Evolutionary conservation across 2,329 filamentous ascomycete genomes (phyloP).

Genomic region (Pyrenophora tritici-repentis): DNA sequence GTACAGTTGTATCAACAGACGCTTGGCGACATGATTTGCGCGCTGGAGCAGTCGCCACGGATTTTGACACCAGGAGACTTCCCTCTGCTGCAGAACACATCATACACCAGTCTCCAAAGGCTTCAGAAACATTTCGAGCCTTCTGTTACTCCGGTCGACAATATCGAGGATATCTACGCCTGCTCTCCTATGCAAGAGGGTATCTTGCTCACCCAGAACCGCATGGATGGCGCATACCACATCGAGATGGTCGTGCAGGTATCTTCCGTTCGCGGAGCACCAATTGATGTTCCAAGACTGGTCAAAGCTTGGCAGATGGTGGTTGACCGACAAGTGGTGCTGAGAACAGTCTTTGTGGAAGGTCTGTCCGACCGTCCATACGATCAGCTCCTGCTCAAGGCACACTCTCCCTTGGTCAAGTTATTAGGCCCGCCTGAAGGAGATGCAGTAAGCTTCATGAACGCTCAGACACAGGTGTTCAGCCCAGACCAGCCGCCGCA

Average conservation of each 20-base stretch:
- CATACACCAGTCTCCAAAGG: constrained; percentile 13
- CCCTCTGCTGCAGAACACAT: constrained; percentile 14
- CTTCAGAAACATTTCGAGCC: constrained; percentile 12
- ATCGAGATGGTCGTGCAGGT: neutral
- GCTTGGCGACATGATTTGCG: constrained; percentile 16
- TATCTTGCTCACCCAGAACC: constrained; percentile 7
- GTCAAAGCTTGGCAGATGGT: constrained; percentile 20
- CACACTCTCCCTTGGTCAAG: neutral
- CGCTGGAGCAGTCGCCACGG: constrained; percentile 8
- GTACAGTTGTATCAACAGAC: constrained; percentile 17
- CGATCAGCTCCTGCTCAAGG: constrained; percentile 21
- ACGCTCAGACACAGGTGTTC: neutral
- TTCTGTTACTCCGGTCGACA: constrained; percentile 3
- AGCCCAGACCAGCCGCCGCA: constrained; percentile 13
- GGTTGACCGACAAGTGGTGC: constrained; percentile 16
- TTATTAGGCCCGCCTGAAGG: neutral
- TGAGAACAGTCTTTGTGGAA: constrained; percentile 23
- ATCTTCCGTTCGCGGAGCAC: neutral
- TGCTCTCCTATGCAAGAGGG: constrained; percentile 19
- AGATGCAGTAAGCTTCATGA: neutral
- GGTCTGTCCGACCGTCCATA: constrained; percentile 17
- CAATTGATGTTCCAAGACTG: constrained; percentile 9
- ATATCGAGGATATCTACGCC: constrained; percentile 20
- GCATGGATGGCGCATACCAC: neutral
- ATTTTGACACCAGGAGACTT: constrained; percentile 22